Base-by-base conservation (phyloP, 768 basidiomycete genomes). In the Lactifluus piperatus region DNA sequence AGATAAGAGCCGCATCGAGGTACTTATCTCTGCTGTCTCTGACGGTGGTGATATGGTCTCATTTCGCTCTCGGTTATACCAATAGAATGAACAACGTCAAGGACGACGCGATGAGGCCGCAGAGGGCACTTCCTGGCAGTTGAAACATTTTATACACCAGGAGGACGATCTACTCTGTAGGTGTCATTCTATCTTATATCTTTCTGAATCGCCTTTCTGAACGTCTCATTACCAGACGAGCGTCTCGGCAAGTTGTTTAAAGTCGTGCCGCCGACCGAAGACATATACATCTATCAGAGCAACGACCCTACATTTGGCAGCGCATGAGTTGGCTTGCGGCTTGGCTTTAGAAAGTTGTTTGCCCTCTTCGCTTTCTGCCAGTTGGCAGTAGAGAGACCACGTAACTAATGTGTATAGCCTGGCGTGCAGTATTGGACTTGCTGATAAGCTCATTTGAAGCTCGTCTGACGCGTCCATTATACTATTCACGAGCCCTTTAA, bases 1-100 rank as follows among this genome's bases (percentile, higher is more conserved):
- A 64, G 95, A 94, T 70, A 97, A 99, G 83, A 80, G 78, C 48
- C 80, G 84, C 72, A 93, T 98, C 48, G 95, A 98, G 87, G 92
- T 88, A 58, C 16, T 54, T 10, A 49, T 36, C 58, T 13, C 44
- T 27, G n/a, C 48, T 13, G 30, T 34, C 37, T 20, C 13, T 27
- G 27, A 2, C 16, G 20, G 10, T 29, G 11, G 10, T 7, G 5
- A 16, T 18, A 18, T 10, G 34, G 16, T 36, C 3, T n/a, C 6
- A 3, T 48, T 34, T 16, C 34, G 5, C 5, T 2, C 13, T n/a
- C n/a, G n/a, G n/a, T n/a, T n/a, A n/a, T n/a, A 32, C 48, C 27
- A 66, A 32, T 64, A 95, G 93, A 97, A 95, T 64, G 89, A 94
- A 34, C 93, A 97, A 74, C 79, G 95, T 57, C 91, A 95, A 73